Evolutionary conservation across 2,329 filamentous ascomycete species (phyloP).

Genomic region (Exophiala phaeomuriformis): DNA sequence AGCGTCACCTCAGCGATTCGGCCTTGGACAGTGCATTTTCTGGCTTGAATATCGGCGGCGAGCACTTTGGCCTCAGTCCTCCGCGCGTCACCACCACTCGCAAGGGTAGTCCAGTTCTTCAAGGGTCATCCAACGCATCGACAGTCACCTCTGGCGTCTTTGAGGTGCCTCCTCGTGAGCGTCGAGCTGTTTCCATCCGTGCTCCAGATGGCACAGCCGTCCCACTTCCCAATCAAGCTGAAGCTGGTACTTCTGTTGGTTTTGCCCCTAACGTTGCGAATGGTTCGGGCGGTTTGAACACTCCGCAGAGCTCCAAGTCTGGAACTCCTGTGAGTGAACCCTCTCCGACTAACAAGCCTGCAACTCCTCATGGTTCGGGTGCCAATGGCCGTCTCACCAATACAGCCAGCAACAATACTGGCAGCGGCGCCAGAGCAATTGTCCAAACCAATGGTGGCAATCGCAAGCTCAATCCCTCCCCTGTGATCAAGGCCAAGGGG

Average conservation of each 20-base stretch:
- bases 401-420: no score
- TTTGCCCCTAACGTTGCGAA: background rate
- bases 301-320: background rate
- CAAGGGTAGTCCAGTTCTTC: conserved; percentile 4
- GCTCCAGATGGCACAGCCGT: conserved; percentile 2
- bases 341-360: background rate
- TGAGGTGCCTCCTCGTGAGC: conserved; percentile 6
- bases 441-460: no score
- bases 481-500: conserved; percentile 3
- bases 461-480: background rate
- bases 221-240: background rate
- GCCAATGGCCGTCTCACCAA: background rate
- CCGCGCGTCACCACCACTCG: conserved; percentile 12
- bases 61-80: conserved; percentile 7
- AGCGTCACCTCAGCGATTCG: background rate
- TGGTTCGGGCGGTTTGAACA: background rate
- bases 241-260: background rate
- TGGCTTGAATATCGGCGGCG: background rate
- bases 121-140: background rate
- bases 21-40: conserved; percentile 1
- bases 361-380: background rate
- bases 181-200: conserved; percentile 8
- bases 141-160: background rate
- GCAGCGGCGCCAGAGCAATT: no score
- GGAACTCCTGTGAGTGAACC: background rate